These are phyloP conservation scores for Euclidium syriacum DNA, from an alignment of 345 rosid genomes.

Conservation along the genomic window DNA sequence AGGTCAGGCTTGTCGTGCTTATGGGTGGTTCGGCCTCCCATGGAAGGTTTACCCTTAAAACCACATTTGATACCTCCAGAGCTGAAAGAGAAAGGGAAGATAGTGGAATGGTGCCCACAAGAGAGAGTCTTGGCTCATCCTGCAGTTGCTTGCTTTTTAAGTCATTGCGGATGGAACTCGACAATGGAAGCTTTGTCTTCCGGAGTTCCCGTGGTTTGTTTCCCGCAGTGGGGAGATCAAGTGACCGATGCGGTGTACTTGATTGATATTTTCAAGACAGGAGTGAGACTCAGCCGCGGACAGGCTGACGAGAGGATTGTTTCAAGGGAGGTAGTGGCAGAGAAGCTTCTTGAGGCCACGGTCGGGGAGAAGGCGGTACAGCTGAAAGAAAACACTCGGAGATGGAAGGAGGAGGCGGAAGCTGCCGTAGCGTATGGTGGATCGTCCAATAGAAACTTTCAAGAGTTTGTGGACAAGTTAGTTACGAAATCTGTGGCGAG, in stretches of 20 bases:
- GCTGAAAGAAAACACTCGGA: constrained; percentile 43
- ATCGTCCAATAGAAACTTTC: constrained; percentile 48
- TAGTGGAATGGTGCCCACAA: constrained; percentile 33
- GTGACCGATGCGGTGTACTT: constrained; percentile 61
- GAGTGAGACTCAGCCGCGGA: constrained; percentile 63
- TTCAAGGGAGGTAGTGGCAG: constrained; percentile 47
- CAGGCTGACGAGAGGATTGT: constrained; percentile 43
- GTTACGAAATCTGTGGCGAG: neutral
- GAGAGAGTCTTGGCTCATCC: constrained; percentile 28
- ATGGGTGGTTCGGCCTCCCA: constrained; percentile 20
- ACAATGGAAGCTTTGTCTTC: constrained; percentile 62
- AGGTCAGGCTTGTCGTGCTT: neutral
- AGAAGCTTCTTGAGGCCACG: constrained; percentile 49
- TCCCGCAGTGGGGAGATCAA: constrained; percentile 82
- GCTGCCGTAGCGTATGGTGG: constrained; percentile 59
- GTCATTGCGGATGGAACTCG: constrained; percentile 39
- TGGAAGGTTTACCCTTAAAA: neutral
- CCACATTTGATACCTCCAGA: constrained; percentile 13
- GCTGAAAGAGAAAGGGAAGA: constrained; percentile 11
- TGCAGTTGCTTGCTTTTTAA: constrained; percentile 26
- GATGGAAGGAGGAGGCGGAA: constrained; percentile 56
- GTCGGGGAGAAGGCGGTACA: constrained; percentile 45
- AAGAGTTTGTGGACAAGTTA: constrained; percentile 51
- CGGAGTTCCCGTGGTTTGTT: constrained; percentile 56
- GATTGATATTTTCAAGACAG: constrained; percentile 53